Base-by-base conservation (phyloP, 2,329 filamentous ascomycete species). In the Nothophaeocryptopus gaeumannii region DNA sequence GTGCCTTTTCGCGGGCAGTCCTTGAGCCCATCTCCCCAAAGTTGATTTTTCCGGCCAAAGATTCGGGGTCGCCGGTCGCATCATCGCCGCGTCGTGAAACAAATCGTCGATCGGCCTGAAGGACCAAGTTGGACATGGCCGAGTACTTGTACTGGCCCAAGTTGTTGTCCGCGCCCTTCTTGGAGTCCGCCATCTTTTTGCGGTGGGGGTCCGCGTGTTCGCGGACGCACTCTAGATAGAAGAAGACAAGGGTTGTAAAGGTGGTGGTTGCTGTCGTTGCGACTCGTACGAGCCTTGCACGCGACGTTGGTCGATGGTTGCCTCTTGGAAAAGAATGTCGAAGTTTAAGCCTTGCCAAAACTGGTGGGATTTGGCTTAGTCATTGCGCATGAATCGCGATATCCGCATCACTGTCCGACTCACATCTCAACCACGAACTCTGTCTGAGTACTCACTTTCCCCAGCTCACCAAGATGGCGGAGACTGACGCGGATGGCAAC, bases 31-130 rank as follows among this genome's bases (percentile, higher is more conserved):
- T 99, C 64, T 99, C 91, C 63, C 84, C 83, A 65, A 99, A 92
- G 61, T 88, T 92, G 70, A 99, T 85, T 62, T 91, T 86, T 47
- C 93, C 93, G 50, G 93, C 95, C 51, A 99, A 83, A 50, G 95
- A 99, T 75, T 99, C 93, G 44, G 93, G 95, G 70, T 99, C 93
- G 64, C 93, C 93, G 44, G 92, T 97, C 58, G 89, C 85, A 76
- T 99, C 95, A 73, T 99, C 92, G 63, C 85, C 90, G 65, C 90
- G 85, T 70, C 93, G 85, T 58, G 89, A 89, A 64, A 95, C 86
- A 70, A 99, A 97, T 64, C 93, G 86, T 75, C 91, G 86, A 78
- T 99, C 93, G 77, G 90, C 91, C 88, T 99, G 93, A 83, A 99
- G 89, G 70, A 99, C 93, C 89, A 99, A 86, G 84, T 99, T 99